Conservation (phyloP, 768 basidiomycete genomes). For the Amanita subjunquillea region DNA sequence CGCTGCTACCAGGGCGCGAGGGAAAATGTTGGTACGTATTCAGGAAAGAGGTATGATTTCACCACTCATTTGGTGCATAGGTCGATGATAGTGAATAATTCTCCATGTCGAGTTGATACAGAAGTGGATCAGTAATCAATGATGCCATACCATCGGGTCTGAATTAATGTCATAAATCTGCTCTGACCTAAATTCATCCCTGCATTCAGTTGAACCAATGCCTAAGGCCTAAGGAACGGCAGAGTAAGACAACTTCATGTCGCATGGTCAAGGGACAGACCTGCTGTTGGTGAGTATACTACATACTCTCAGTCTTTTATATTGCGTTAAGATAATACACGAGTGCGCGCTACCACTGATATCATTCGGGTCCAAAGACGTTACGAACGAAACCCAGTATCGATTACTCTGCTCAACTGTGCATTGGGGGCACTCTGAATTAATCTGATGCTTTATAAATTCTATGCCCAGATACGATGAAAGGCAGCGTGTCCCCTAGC, state of each 20-base stretch:
- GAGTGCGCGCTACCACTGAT: too few species aligned
- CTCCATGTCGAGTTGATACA: not conserved
- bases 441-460: too few species aligned
- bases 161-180: conserved; percentile 27
- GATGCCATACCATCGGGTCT: conserved; percentile 12
- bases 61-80: conserved; percentile 4
- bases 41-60: not conserved
- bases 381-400: too few species aligned
- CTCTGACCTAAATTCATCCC: conserved; percentile 24
- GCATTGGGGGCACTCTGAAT: too few species aligned
- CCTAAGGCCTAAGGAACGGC: conserved; percentile 18
- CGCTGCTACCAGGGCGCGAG: conserved; percentile 59
- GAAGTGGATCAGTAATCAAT: not conserved
- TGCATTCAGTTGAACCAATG: conserved; percentile 24
- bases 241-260: conserved; percentile 10
- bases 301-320: too few species aligned
- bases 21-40: conserved; percentile 43
- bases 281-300: conserved; percentile 7
- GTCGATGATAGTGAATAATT: conserved; percentile 16
- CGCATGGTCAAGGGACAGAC: not conserved
- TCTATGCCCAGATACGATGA: too few species aligned
- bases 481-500: too few species aligned
- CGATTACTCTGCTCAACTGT: too few species aligned
- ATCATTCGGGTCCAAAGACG: too few species aligned
- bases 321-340: too few species aligned